Evolutionary conservation across 192 early-diverging fungal species (phyloP).

Genomic region (Ambispora gerdemannii): DNA sequence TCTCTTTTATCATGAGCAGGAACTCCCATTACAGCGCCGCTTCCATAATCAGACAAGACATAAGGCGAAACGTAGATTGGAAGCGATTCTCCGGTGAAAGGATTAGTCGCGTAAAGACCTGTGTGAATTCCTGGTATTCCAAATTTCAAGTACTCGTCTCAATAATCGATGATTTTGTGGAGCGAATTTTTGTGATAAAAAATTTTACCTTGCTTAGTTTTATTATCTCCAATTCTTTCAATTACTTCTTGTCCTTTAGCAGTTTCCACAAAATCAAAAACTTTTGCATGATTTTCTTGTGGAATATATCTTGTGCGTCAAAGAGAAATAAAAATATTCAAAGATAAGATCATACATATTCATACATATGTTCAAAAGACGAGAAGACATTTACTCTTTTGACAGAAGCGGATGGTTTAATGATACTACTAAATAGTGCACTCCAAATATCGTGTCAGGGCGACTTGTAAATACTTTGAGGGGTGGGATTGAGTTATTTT

Average conservation of each 20-base stretch:
- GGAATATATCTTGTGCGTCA: constrained; percentile 23
- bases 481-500: background rate
- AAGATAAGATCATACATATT: constrained; percentile 31
- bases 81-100: constrained; percentile 52
- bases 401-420: constrained; percentile 60
- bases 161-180: background rate
- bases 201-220: constrained; percentile 36
- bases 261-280: constrained; percentile 29
- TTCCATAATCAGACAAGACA: constrained; percentile 73
- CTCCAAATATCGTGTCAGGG: constrained; percentile 75
- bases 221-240: constrained; percentile 12
- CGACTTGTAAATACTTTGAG: constrained; percentile 75
- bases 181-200: background rate
- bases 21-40: constrained; percentile 85
- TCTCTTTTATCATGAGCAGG: constrained; percentile 78
- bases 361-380: too few species aligned
- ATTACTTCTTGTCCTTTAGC: constrained; percentile 3
- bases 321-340: background rate
- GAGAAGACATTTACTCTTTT: constrained; percentile 23
- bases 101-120: constrained; percentile 62
- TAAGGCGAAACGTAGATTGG: constrained; percentile 75
- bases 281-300: constrained; percentile 12
- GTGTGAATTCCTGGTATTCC: constrained; percentile 51
- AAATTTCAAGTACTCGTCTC: background rate
- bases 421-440: constrained; percentile 66